Evolutionary conservation across 306 rosid species (phyloP).

Genomic region (Acacia acuminata): DNA sequence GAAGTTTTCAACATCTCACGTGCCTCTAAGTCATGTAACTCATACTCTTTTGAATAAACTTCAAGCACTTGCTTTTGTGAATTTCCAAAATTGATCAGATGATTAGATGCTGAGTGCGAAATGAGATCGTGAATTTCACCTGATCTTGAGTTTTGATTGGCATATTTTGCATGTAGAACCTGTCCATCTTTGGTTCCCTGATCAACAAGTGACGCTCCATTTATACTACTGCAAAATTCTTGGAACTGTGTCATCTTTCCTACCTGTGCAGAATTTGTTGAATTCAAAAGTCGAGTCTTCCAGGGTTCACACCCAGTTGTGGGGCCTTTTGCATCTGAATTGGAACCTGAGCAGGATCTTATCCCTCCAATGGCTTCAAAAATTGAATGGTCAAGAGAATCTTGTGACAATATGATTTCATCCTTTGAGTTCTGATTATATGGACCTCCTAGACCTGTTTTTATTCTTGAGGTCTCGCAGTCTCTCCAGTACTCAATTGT

Average conservation of each 20-base stretch:
- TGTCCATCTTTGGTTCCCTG: slow-evolving; percentile 43
- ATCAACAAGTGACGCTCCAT: slow-evolving; percentile 42
- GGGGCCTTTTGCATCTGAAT: slow-evolving; percentile 68
- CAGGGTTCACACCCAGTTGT: slow-evolving; percentile 38
- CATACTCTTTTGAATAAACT: slow-evolving; percentile 21
- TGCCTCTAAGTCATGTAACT: neutral
- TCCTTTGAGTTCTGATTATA: slow-evolving; percentile 56
- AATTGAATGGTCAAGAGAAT: slow-evolving; percentile 74
- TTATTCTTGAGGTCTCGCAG: slow-evolving; percentile 37
- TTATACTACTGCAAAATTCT: slow-evolving; percentile 56
- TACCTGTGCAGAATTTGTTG: slow-evolving; percentile 39
- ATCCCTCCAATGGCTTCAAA: slow-evolving; percentile 55
- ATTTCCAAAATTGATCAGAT: slow-evolving; percentile 45
- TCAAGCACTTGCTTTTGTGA: slow-evolving; percentile 39
- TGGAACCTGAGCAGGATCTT: slow-evolving; percentile 57
- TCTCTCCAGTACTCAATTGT: slow-evolving; percentile 44
- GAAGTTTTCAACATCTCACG: neutral
- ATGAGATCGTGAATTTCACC: slow-evolving; percentile 38
- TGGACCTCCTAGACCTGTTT: slow-evolving; percentile 30
- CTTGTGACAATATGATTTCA: slow-evolving; percentile 74
- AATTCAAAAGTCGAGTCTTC: slow-evolving; percentile 37
- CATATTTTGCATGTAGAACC: slow-evolving; percentile 34
- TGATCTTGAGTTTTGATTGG: slow-evolving; percentile 37
- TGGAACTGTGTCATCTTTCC: slow-evolving; percentile 46
- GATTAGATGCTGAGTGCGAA: slow-evolving; percentile 39